Conservation (phyloP, 2,329 filamentous ascomycete genomes). For the Teratosphaeria zuluensis region DNA sequence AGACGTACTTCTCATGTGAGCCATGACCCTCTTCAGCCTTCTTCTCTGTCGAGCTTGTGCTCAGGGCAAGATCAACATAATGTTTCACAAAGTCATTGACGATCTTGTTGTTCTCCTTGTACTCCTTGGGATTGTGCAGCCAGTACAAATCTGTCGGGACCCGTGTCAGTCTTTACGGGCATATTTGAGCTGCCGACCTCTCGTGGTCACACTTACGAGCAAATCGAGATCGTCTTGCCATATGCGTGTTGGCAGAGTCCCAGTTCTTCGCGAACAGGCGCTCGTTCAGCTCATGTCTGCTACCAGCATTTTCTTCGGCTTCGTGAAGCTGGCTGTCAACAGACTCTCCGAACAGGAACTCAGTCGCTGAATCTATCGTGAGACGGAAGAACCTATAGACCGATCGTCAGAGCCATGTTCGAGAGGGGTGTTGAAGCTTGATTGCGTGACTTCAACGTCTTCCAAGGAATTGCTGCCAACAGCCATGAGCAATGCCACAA, state of each 20-base stretch:
- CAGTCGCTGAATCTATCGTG: constrained; percentile 41
- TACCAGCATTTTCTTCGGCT: neutral
- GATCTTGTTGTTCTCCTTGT: constrained; percentile 17
- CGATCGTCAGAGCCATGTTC: constrained; percentile 24
- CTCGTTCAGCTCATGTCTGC: neutral
- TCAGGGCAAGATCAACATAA: constrained; percentile 37
- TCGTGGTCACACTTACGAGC: neutral
- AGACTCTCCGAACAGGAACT: constrained; percentile 38
- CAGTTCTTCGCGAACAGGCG: constrained; percentile 35
- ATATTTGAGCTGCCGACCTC: neutral
- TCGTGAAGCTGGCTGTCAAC: constrained; percentile 9
- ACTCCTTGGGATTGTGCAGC: constrained; percentile 28
- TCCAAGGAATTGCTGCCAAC: neutral
- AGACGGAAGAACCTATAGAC: constrained; percentile 44
- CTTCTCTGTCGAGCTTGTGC: constrained; percentile 17
- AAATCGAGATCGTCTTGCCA: constrained; percentile 27
- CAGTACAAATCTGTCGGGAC: constrained; percentile 21
- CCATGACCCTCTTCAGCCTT: constrained; percentile 17
- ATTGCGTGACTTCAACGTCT: no score
- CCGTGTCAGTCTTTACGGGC: neutral
- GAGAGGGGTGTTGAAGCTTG: no score
- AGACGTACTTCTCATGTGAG: constrained; percentile 32
- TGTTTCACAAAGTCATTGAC: constrained; percentile 33
- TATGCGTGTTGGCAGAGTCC: constrained; percentile 31
- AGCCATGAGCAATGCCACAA: neutral